Conservation (phyloP, 1,139 yeast genomes). For the Geotrichum reessii region DNA sequence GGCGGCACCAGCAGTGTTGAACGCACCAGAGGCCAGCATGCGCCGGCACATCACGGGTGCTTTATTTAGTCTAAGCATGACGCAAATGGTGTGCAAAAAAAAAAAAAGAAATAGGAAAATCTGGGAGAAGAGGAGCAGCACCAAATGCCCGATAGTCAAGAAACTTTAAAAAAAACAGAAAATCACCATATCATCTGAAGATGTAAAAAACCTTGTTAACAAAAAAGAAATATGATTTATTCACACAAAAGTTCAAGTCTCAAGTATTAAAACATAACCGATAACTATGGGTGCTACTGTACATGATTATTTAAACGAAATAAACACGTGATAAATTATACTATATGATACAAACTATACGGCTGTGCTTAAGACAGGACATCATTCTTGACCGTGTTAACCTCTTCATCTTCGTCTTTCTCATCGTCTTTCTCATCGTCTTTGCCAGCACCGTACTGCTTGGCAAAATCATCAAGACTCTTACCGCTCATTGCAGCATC, state of each 20-base stretch:
- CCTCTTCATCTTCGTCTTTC: slow-evolving; percentile 20
- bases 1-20: neutral
- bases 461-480: slow-evolving; percentile 16
- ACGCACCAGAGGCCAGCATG: neutral
- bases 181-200: neutral
- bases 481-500: slow-evolving; percentile 20
- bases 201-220: too few relatives aligned
- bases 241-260: too few relatives aligned
- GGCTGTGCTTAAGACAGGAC: slow-evolving; percentile 1
- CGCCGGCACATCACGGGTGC: neutral
- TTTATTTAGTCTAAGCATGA: neutral
- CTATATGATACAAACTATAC: neutral
- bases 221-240: too few relatives aligned
- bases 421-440: slow-evolving; percentile 23
- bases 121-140: neutral
- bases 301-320: too few relatives aligned
- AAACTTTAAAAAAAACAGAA: neutral
- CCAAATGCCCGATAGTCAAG: neutral
- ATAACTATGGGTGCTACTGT: too few relatives aligned
- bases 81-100: neutral
- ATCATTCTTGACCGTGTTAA: slow-evolving; percentile 2
- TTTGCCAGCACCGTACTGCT: slow-evolving; percentile 10
- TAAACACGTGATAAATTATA: neutral
- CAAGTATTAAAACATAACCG: neutral
- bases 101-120: neutral